Conservation (phyloP, 2,329 filamentous ascomycete genomes). For the Colletotrichum sp. region DNA sequence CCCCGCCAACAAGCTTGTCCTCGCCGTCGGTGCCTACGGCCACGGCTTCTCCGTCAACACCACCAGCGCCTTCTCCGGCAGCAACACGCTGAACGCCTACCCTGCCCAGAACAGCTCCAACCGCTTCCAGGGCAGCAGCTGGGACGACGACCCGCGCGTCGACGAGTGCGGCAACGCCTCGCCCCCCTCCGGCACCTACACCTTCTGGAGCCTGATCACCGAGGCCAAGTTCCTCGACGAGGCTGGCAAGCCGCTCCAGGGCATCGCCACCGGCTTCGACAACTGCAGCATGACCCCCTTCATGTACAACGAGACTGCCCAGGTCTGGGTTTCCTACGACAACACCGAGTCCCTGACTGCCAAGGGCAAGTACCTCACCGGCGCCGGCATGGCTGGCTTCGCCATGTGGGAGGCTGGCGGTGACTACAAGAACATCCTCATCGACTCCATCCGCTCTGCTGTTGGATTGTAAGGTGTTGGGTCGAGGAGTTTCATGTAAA, state of each 20-base stretch:
- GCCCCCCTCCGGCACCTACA: conserved; percentile 12
- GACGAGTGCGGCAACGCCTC: conserved; percentile 15
- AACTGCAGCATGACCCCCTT: conserved; percentile 17
- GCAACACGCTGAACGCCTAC: conserved; percentile 13
- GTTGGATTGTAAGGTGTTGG: conserved; percentile 1
- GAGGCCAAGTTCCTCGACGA: conserved; percentile 16
- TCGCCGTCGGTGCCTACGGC: conserved; percentile 16
- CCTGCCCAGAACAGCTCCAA: conserved; percentile 13
- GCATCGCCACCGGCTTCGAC: conserved; percentile 7
- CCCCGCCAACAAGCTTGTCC: conserved; percentile 12
- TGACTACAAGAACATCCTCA: conserved; percentile 14
- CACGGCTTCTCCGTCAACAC: conserved; percentile 20
- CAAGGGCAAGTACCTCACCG: conserved; percentile 12
- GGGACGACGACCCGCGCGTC: conserved; percentile 15
- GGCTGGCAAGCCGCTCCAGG: background rate
- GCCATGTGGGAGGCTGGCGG: conserved; percentile 15
- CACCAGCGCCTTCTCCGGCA: conserved; percentile 1
- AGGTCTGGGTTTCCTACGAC: conserved; percentile 21
- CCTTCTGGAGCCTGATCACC: conserved; percentile 10
- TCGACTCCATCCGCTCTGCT: conserved; percentile 8
- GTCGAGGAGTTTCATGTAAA: background rate
- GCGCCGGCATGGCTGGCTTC: conserved; percentile 7
- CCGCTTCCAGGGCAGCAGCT: conserved; percentile 21
- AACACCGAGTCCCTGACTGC: background rate
- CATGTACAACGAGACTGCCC: conserved; percentile 4